phyloP scores from a whole-genome alignment of 208 protist species.

The Jaenimonas drosophilae region DNA sequence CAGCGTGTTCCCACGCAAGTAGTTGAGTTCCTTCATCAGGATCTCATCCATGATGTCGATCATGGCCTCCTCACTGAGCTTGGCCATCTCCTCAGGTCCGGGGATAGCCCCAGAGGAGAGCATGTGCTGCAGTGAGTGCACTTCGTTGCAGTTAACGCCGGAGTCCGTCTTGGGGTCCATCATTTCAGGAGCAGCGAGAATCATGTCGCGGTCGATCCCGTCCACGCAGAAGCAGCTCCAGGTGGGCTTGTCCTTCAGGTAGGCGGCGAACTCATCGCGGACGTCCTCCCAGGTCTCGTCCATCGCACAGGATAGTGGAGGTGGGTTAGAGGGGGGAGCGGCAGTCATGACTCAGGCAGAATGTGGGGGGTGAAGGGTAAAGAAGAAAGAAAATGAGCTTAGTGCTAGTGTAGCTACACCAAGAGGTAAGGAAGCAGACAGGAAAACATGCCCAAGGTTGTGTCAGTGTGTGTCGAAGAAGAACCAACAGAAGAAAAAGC shows the following conservation, averaged over 20 bases:
- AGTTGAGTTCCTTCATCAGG: slow-evolving; percentile 50
- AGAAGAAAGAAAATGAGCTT: too few species aligned
- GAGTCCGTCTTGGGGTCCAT: slow-evolving; percentile 86
- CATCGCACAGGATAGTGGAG: slow-evolving; percentile 38
- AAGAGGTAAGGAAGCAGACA: too few species aligned
- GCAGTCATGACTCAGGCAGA: too few species aligned
- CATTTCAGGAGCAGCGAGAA: slow-evolving; percentile 71
- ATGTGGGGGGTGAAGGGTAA: too few species aligned
- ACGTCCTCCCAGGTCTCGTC: slow-evolving; percentile 69
- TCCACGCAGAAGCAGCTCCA: slow-evolving; percentile 57
- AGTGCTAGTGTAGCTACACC: too few species aligned
- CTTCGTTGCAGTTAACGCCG: slow-evolving; percentile 38
- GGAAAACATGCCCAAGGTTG: too few species aligned
- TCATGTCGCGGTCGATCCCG: slow-evolving; percentile 60
- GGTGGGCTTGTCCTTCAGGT: slow-evolving; percentile 2
- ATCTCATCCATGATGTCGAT: slow-evolving; percentile 75
- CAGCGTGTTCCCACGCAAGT: slow-evolving; percentile 60
- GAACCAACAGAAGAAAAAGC: too few species aligned
- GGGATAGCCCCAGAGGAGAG: slow-evolving; percentile 35
- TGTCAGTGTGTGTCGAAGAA: too few species aligned
- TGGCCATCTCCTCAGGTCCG: slow-evolving; percentile 22
- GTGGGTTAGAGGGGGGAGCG: too few species aligned
- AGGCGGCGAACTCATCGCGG: slow-evolving; percentile 23
- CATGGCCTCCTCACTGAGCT: slow-evolving; percentile 25
- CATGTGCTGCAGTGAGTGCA: slow-evolving; percentile 39